Evolutionary conservation across 2,329 filamentous ascomycete genomes (phyloP), one percentile per base, ranked within the genome.

Genomic region (Hortaea werneckii): DNA sequence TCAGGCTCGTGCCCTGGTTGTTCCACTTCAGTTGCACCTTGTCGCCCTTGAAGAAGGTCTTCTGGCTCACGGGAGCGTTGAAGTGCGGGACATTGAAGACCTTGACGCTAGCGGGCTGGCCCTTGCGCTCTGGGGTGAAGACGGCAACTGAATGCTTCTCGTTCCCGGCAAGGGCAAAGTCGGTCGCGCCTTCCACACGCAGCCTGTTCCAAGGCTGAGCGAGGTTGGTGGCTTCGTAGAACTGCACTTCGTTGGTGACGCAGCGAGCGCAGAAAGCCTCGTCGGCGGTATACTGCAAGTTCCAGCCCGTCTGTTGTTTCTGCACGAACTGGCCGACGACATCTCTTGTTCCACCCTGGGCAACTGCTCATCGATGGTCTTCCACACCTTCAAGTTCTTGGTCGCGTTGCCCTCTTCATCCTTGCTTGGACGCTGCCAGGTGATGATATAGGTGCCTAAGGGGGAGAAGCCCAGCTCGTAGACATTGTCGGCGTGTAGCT

Each of bases 11-110:
- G 44, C 92, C 92, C 51, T 87, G 75, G 55, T 83, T 79, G 69
- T 98, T 98, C 92, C 92, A 98, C 73, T 95, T 95, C 63, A 98
- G 74, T 69, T 95, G 88, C 41, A 98, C 90, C 74, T 96, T 96
- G 74, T 98, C 92, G 53, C 89, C 89, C 74, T 98, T 98, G 80
- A 88, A 98, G 65, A 98, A 98, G 1, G 85, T 95, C 81, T 98
- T 98, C 66, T 96, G 90, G 35, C 90, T 95, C 42, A 95, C 82
- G 4, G 89, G 82, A 44, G 72, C 73, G 52, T 70, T 77, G 69
- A 96, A 96, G 58, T 92, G 77, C 37, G 92, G 90, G 32, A 96
- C 85, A 56, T 90, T 87, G 73, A 85, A 98, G 50, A 96, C 85
- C 70, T 94, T 94, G 66, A 96, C 88, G 1, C 86, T 79, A 45